phyloP scores from a whole-genome alignment of 2,329 filamentous ascomycete species.

The Ophiostoma angusticollis region DNA sequence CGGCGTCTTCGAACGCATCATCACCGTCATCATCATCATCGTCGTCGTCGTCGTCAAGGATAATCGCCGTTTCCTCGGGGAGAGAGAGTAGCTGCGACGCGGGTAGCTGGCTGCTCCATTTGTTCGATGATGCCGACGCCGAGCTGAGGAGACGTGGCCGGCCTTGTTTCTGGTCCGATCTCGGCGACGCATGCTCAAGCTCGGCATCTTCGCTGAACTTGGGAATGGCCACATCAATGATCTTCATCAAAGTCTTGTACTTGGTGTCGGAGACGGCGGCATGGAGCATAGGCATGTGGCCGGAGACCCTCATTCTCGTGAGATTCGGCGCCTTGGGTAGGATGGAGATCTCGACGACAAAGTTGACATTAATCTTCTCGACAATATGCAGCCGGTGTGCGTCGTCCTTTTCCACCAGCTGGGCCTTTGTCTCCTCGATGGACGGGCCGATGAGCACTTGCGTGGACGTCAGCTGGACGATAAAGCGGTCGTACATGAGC shows the following conservation, averaged over 20 bases:
- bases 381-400: slow-evolving; percentile 74
- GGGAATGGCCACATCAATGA: slow-evolving; percentile 91
- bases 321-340: slow-evolving; percentile 90
- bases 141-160: slow-evolving; percentile 35
- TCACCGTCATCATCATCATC: slow-evolving; percentile 55
- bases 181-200: slow-evolving; percentile 16
- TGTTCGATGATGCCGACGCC: slow-evolving; percentile 32
- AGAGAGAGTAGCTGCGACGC: slow-evolving; percentile 63
- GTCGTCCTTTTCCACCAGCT: slow-evolving; percentile 56
- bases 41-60: slow-evolving; percentile 49
- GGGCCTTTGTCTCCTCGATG: slow-evolving; percentile 75
- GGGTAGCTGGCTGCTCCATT: slow-evolving; percentile 38
- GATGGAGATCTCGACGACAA: slow-evolving; percentile 91
- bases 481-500: slow-evolving; percentile 95
- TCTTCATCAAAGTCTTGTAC: slow-evolving; percentile 92
- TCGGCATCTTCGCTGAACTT: slow-evolving; percentile 52
- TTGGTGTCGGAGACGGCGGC: slow-evolving; percentile 87
- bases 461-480: slow-evolving; percentile 83
- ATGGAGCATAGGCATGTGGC: slow-evolving; percentile 82
- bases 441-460: slow-evolving; percentile 92
- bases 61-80: slow-evolving; percentile 56
- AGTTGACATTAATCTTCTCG: slow-evolving; percentile 94
- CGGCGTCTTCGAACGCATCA: slow-evolving; percentile 54
- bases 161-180: slow-evolving; percentile 10
- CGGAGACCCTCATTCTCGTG: slow-evolving; percentile 81